Percentiles rank a stretch among this genome's conserved stretches.
These are phyloP conservation scores for Strigomonas culicis DNA, from an alignment of 208 protist genomes.

Conservation along the genomic window DNA sequence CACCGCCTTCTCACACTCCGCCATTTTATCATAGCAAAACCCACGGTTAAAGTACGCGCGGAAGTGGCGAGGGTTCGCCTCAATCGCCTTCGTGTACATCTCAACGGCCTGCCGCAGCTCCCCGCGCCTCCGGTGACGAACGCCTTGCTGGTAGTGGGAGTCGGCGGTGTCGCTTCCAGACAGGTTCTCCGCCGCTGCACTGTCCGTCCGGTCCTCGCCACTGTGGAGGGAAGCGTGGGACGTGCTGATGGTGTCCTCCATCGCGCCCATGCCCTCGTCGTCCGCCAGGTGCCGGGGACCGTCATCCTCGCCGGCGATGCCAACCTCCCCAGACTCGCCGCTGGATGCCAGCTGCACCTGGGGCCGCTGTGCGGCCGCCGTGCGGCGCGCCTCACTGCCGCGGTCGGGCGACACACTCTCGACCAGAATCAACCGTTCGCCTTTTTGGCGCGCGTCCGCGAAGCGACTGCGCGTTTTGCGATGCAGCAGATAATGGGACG, in stretches of 20 bases:
- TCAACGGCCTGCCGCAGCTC: constrained; percentile 66
- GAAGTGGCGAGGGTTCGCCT: constrained; percentile 71
- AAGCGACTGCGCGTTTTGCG: constrained; percentile 16
- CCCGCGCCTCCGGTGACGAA: constrained; percentile 52
- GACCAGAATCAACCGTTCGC: constrained; percentile 11
- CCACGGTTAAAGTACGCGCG: constrained; percentile 89
- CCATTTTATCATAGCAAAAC: constrained; percentile 74
- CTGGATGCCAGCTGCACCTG: background rate
- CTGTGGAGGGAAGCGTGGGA: background rate
- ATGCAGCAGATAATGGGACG: background rate
- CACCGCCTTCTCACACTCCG: constrained; percentile 56
- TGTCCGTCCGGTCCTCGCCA: background rate
- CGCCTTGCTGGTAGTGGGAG: constrained; percentile 68
- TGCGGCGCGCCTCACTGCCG: too few relatives aligned
- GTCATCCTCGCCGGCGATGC: background rate
- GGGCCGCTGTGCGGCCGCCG: too few relatives aligned
- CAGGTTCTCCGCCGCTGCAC: background rate
- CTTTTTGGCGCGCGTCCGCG: constrained; percentile 13
- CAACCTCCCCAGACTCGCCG: background rate
- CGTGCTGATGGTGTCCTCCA: background rate
- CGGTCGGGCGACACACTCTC: too few relatives aligned
- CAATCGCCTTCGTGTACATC: constrained; percentile 81
- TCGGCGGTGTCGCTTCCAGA: constrained; percentile 14
- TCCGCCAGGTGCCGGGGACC: background rate
- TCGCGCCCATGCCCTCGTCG: background rate